These are phyloP conservation scores for Phylloporus sp. DNA, from an alignment of 768 basidiomycete genomes.

Conservation along the genomic window DNA sequence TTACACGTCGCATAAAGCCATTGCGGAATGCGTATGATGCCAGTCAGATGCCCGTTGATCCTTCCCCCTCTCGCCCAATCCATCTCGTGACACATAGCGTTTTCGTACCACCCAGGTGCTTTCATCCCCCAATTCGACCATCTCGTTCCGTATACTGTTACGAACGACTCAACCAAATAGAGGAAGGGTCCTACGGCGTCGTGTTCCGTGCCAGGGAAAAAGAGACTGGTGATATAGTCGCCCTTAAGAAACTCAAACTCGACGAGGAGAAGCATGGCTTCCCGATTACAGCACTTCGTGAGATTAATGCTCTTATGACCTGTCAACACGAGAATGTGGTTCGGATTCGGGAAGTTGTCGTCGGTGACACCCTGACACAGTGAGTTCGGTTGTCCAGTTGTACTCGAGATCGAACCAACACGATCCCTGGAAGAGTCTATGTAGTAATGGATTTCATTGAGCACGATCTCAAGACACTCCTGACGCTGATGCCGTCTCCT, in stretches of 20 bases:
- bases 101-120: slow-evolving; percentile 71
- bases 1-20: slow-evolving; percentile 55
- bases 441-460: slow-evolving; percentile 99
- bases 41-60: slow-evolving; percentile 11
- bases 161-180: slow-evolving; percentile 94
- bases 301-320: slow-evolving; percentile 94
- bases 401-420: slow-evolving; percentile 8
- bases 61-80: slow-evolving; percentile 8
- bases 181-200: slow-evolving; percentile 97
- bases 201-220: slow-evolving; percentile 97
- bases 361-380: slow-evolving; percentile 98
- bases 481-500: slow-evolving; percentile 92
- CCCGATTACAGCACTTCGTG: slow-evolving; percentile 93
- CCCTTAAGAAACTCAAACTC: slow-evolving; percentile 95
- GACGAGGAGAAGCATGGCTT: slow-evolving; percentile 99
- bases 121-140: slow-evolving; percentile 75
- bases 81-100: slow-evolving; percentile 46
- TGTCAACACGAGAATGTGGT: slow-evolving; percentile 96
- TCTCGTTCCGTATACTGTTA: slow-evolving; percentile 94
- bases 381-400: slow-evolving; percentile 47
- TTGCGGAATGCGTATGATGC: slow-evolving; percentile 22
- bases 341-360: slow-evolving; percentile 94
- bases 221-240: slow-evolving; percentile 92
- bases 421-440: slow-evolving; percentile 66
- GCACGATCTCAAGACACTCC: slow-evolving; percentile 95